These are phyloP conservation scores for Malus orientalis DNA, from an alignment of 306 rosid species.

Conservation along the genomic window DNA sequence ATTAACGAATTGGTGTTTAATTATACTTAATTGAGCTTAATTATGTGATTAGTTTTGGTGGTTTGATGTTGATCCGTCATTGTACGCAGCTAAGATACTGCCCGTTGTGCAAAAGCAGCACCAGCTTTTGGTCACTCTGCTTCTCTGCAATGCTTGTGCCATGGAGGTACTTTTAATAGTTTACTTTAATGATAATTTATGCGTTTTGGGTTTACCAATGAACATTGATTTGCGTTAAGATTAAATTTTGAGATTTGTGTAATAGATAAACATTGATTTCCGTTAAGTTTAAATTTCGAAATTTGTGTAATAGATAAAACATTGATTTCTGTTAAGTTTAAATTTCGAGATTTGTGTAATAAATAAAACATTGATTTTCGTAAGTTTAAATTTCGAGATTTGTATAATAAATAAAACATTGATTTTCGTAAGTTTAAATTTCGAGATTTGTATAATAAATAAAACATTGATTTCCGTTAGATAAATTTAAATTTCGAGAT, in stretches of 20 bases:
- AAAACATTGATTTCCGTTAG: too few species aligned
- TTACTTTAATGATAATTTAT: too few species aligned
- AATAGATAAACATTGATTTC: too few species aligned
- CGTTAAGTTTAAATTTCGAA: too few species aligned
- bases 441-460: too few species aligned
- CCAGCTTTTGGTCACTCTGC: conserved; percentile 76
- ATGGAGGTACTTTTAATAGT: conserved; percentile 59
- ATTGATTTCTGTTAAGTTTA: neutral
- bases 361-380: neutral
- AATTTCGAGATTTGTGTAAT: too few species aligned
- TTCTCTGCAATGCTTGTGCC: conserved; percentile 83
- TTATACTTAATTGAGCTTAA: neutral
- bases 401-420: too few species aligned
- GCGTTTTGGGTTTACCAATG: neutral
- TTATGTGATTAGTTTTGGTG: neutral
- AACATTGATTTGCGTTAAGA: neutral
- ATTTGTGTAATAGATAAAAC: too few species aligned
- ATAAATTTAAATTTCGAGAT: too few species aligned
- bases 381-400: too few species aligned
- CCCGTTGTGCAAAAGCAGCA: conserved; percentile 87
- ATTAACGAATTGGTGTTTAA: neutral
- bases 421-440: neutral
- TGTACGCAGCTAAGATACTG: conserved; percentile 46
- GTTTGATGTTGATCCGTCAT: neutral
- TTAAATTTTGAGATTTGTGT: too few species aligned